Conservation (phyloP, 2,329 filamentous ascomycete genomes). For the Septoria petroselini region DNA sequence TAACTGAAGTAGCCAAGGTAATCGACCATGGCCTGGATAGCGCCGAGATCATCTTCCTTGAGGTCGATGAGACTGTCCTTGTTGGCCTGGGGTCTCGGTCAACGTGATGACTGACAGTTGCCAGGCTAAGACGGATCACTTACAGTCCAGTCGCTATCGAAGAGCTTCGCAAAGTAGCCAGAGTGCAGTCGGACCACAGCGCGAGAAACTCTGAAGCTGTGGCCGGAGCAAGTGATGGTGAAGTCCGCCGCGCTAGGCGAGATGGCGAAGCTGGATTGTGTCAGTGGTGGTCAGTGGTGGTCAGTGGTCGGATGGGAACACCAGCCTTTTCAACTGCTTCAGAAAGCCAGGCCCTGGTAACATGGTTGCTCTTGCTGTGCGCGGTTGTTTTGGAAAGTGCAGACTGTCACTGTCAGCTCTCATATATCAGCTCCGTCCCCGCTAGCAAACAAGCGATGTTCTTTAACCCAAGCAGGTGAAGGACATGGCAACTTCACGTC, state of each 20-base stretch:
- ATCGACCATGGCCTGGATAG: constrained; percentile 11
- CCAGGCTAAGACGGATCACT: too few relatives aligned
- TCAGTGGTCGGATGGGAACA: not conserved
- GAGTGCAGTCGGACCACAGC: constrained; percentile 2
- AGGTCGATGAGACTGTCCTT: constrained; percentile 7
- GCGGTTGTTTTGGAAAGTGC: too few relatives aligned
- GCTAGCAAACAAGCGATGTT: too few relatives aligned
- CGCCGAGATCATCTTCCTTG: constrained; percentile 8
- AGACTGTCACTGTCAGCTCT: too few relatives aligned
- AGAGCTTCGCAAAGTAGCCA: not conserved
- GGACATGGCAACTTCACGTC: too few relatives aligned
- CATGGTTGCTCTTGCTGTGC: too few relatives aligned
- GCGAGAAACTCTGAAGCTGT: constrained; percentile 11
- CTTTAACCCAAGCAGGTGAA: too few relatives aligned
- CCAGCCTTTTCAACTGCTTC: not conserved
- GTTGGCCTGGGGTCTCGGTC: not conserved
- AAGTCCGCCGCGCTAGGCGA: constrained; percentile 9
- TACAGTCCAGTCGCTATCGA: constrained; percentile 1
- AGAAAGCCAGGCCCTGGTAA: not conserved
- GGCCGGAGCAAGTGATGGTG: constrained; percentile 10
- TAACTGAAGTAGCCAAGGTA: constrained; percentile 8
- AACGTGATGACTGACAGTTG: too few relatives aligned
- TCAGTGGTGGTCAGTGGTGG: not conserved
- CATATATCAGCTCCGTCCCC: too few relatives aligned
- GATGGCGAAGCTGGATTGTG: not conserved